Evolutionary conservation across 495 filamentous ascomycete genomes (phyloP).

Genomic region (Articulospora tetracladia): DNA sequence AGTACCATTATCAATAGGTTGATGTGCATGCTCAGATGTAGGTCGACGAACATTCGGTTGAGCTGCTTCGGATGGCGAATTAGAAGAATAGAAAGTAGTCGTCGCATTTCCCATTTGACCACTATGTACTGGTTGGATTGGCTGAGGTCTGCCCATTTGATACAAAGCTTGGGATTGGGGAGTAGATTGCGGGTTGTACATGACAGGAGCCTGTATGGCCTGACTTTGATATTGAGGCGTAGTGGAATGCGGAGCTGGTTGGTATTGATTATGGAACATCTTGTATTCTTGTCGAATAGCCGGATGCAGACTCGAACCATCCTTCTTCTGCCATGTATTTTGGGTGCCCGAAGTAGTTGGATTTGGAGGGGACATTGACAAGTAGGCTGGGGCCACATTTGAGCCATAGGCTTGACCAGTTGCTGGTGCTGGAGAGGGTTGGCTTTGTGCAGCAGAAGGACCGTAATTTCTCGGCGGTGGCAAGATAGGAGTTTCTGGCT

Average conservation of each 20-base stretch:
- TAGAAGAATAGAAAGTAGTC: neutral
- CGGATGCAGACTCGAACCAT: constrained; percentile 35
- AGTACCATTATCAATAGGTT: too few species aligned
- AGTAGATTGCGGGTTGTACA: constrained; percentile 11
- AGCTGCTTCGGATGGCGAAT: neutral
- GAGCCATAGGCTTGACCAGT: neutral
- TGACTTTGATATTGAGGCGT: constrained; percentile 3
- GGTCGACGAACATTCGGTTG: neutral
- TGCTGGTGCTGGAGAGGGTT: neutral
- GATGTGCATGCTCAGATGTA: neutral
- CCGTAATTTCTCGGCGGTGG: constrained; percentile 14
- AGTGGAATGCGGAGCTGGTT: constrained; percentile 9
- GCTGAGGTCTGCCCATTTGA: neutral
- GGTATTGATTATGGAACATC: constrained; percentile 28
- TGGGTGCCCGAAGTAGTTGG: neutral
- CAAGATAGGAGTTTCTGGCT: neutral
- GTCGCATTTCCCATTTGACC: neutral
- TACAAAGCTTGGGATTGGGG: neutral
- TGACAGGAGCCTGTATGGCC: constrained; percentile 7
- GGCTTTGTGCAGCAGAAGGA: neutral
- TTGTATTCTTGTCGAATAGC: constrained; percentile 42
- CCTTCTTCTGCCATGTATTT: constrained; percentile 22
- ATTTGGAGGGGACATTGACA: neutral
- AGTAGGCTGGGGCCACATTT: neutral
- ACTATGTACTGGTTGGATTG: neutral